Conservation (phyloP, 768 basidiomycete species). For the Suillus spraguei region DNA sequence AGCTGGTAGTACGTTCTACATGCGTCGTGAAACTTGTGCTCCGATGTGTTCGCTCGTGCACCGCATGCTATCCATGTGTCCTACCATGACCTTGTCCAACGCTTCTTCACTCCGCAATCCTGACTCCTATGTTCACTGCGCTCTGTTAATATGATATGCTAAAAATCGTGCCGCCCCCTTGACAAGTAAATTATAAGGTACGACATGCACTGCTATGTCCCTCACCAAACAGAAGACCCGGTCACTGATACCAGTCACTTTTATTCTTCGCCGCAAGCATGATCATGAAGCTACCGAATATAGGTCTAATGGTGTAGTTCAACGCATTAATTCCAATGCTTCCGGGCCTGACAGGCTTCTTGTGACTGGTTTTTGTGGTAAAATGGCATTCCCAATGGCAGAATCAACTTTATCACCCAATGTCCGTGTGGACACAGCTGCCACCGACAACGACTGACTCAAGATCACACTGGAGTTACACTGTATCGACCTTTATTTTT, state of each 20-base stretch:
- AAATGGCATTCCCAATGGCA: neutral
- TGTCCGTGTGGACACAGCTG: neutral
- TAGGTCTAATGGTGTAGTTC: neutral
- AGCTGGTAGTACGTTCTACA: neutral
- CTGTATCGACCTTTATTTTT: neutral
- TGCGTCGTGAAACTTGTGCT: neutral
- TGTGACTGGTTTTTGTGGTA: neutral
- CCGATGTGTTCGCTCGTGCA: too few relatives aligned
- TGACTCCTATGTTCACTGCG: neutral
- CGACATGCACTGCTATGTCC: neutral
- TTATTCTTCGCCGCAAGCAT: neutral
- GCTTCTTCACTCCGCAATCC: neutral
- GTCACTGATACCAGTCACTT: neutral
- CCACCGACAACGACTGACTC: neutral
- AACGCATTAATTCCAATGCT: neutral
- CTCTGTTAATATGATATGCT: neutral
- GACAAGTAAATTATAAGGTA: neutral
- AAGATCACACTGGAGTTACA: neutral
- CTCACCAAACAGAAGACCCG: neutral
- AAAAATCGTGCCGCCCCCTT: neutral
- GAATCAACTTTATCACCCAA: neutral
- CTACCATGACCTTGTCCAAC: neutral
- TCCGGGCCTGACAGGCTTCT: neutral
- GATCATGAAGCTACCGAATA: neutral
- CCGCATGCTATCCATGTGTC: neutral